These are phyloP conservation scores for Chlamydomonas sp. DNA, from an alignment of 139 green algal genomes.

Conservation along the genomic window DNA sequence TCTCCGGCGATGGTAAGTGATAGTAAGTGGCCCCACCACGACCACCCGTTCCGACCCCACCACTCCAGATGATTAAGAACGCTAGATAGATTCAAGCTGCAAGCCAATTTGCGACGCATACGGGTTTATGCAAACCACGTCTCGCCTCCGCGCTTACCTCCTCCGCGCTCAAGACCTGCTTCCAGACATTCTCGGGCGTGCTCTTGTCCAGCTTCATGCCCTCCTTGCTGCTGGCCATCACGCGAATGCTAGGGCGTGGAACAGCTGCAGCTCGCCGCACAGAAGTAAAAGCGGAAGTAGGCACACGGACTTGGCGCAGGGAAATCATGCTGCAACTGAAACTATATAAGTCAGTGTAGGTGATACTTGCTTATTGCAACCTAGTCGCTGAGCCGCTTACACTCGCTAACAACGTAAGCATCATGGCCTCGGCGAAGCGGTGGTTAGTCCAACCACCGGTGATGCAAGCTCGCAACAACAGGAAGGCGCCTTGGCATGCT, in stretches of 20 bases:
- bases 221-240: conserved; percentile 20
- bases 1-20: neutral
- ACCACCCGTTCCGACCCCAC: neutral
- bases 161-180: conserved; percentile 48
- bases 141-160: conserved; percentile 46
- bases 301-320: no score
- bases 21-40: neutral
- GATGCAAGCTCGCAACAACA: no score
- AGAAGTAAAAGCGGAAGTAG: no score
- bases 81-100: neutral
- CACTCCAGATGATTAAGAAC: neutral
- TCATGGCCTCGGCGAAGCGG: no score
- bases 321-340: no score
- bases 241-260: neutral
- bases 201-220: conserved; percentile 60
- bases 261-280: neutral
- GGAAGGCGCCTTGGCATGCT: no score
- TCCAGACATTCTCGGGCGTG: conserved; percentile 69
- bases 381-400: no score
- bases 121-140: neutral
- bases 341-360: no score
- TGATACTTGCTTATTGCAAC: no score
- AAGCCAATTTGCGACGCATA: neutral
- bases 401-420: no score
- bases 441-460: no score